Evolutionary conservation across 2,329 filamentous ascomycete species (phyloP), one percentile per base, ranked within the genome.

Genomic region (Alternaria gaisen): DNA sequence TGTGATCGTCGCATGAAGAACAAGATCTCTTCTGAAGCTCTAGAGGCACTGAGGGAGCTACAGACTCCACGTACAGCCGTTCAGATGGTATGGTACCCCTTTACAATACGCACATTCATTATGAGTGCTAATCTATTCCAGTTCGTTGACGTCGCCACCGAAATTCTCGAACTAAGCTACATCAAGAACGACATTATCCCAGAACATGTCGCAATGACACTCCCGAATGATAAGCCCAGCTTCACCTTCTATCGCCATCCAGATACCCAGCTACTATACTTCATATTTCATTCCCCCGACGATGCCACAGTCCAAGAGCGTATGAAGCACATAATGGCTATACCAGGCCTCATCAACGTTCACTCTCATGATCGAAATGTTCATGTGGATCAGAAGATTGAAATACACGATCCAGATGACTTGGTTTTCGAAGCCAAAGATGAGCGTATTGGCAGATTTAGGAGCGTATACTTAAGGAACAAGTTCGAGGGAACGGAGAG

Each of bases 1-100:
- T 75, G 74, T 53, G 72, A 75, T 46, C 70, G 72, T 12, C 70
- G 73, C 4, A 75, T 76, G 73, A 73, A 73, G 62, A 73, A 75
- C 50, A 64, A 59, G 6, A 72, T 75, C 34, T 56, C 60, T 11
- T 44, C 66, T 1, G 63, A 63, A 9, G 72, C 69, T 10, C 36
- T 63, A 1, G 53, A 58, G 3, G 72, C 69, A 6, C 58, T 76
- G 0, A 44, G n/a, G 16, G 52, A 57, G 7, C 53, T 76, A 1
- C 16, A 56, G 1, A 36, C 53, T 7, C 32, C 34, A 1, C 68
- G 69, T 1, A 42, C 52, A 16, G 61, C 63, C 8, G 68, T 75
- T 2, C 72, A 75, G 41, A 53, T 75, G 9, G 73, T 70, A 69
- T 14, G 65, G 1, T 26, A 11, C 16, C 6, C 5, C 20, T 26